A percentile compares a stretch with the other conserved stretches of the same genome.
These are phyloP conservation scores for Ceratobasidium theobromae DNA, from an alignment of 1,284 basidiomycete genomes.

Conservation along the genomic window DNA sequence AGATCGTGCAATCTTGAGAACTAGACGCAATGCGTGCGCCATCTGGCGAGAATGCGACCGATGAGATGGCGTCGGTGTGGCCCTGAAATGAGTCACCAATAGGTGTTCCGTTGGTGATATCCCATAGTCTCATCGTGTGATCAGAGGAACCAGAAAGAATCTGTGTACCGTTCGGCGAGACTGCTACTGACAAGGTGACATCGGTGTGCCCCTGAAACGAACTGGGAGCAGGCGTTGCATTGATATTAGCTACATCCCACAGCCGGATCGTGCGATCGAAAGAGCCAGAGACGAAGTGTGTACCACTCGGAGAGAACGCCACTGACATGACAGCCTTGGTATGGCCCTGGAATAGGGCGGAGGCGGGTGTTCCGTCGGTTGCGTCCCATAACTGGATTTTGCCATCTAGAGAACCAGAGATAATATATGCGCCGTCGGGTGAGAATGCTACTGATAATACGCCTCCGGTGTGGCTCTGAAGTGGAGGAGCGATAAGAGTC, in stretches of 20 bases:
- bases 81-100: neutral
- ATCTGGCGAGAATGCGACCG: neutral
- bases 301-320: neutral
- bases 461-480: neutral
- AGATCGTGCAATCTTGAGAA: neutral
- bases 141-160: no score
- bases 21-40: neutral
- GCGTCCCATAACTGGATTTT: slow-evolving; percentile 7
- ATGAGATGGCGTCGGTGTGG: neutral
- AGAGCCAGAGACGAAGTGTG: slow-evolving; percentile 11
- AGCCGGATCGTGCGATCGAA: neutral
- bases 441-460: neutral
- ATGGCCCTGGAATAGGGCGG: neutral
- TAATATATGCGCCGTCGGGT: neutral
- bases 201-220: neutral
- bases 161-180: slow-evolving; percentile 16
- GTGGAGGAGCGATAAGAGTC: neutral
- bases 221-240: neutral
- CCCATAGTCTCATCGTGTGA: no score
- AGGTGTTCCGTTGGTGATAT: no score
- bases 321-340: neutral
- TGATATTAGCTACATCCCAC: neutral
- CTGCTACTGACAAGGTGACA: neutral
- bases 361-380: neutral
- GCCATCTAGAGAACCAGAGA: neutral